These are phyloP conservation scores for Pleurotus giganteus DNA, from an alignment of 768 basidiomycete genomes.

Conservation along the genomic window DNA sequence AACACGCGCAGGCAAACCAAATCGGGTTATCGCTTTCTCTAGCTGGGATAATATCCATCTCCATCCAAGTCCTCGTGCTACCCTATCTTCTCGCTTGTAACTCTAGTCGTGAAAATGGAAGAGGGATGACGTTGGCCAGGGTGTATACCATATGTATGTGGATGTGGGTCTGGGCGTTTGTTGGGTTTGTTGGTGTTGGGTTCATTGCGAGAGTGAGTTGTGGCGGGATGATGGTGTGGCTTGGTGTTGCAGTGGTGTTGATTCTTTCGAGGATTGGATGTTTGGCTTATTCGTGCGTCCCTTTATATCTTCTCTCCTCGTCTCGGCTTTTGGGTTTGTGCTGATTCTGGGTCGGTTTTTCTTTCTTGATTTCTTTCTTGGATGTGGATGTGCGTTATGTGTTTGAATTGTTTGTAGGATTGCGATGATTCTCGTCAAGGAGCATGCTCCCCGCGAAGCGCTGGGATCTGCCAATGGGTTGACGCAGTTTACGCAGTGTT, in stretches of 20 bases:
- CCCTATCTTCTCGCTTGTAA: conserved; percentile 37
- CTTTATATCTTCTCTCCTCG: no score
- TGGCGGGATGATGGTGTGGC: conserved; percentile 37
- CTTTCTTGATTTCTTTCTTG: neutral
- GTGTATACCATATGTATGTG: conserved; percentile 55
- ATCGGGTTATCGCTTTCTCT: conserved; percentile 56
- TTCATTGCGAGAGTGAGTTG: conserved; percentile 32
- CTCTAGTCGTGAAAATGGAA: no score
- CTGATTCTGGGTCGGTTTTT: neutral
- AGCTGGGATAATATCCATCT: conserved; percentile 44
- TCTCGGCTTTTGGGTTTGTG: neutral
- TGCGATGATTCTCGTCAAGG: conserved; percentile 57
- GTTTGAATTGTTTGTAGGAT: conserved; percentile 28
- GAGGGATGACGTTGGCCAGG: conserved; percentile 41
- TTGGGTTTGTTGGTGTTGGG: conserved; percentile 48
- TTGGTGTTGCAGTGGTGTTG: conserved; percentile 42
- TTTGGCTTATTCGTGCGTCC: conserved; percentile 47
- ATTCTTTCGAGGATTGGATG: conserved; percentile 37
- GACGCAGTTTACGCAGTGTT: conserved; percentile 57
- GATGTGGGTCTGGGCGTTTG: conserved; percentile 50
- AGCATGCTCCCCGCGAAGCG: conserved; percentile 42
- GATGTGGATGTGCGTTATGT: no score
- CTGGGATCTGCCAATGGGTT: conserved; percentile 58
- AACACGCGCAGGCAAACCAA: conserved; percentile 33
- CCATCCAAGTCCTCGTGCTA: conserved; percentile 39